Conservation (phyloP, 495 filamentous ascomycete species). For the Penicillium alfredii region DNA sequence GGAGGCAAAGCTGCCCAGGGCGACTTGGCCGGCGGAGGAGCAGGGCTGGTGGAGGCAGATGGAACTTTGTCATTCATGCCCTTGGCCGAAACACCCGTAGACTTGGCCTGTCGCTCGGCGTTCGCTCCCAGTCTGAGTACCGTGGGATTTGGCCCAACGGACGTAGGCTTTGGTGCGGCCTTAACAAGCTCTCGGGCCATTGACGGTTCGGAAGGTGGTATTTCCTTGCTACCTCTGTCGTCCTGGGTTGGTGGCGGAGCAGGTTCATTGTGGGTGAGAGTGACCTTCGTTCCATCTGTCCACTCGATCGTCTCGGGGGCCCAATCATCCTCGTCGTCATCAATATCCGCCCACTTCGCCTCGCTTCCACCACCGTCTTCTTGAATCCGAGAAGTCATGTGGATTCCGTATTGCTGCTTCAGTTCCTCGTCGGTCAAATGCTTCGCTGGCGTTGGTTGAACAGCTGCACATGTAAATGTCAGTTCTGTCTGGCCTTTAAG, state of each 20-base stretch:
- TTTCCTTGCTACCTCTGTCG: slow-evolving; percentile 22
- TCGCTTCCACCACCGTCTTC: slow-evolving; percentile 72
- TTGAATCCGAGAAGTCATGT: slow-evolving; percentile 85
- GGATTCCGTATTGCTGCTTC: slow-evolving; percentile 91
- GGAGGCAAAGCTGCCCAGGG: slow-evolving; percentile 87
- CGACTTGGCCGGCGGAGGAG: slow-evolving; percentile 72
- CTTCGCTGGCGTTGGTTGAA: slow-evolving; percentile 73
- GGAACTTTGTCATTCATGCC: slow-evolving; percentile 69
- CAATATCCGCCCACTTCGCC: slow-evolving; percentile 96
- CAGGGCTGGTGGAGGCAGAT: slow-evolving; percentile 72
- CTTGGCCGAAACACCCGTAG: slow-evolving; percentile 54
- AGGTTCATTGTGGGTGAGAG: slow-evolving; percentile 52
- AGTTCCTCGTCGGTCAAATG: slow-evolving; percentile 96
- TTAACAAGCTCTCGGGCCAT: slow-evolving; percentile 26
- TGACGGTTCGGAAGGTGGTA: slow-evolving; percentile 17
- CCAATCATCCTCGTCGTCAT: slow-evolving; percentile 98
- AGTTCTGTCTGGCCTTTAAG: no score
- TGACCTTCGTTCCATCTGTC: slow-evolving; percentile 94
- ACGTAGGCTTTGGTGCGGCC: slow-evolving; percentile 40
- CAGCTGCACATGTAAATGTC: slow-evolving; percentile 47
- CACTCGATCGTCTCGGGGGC: slow-evolving; percentile 93
- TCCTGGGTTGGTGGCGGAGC: slow-evolving; percentile 20
- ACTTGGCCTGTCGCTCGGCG: slow-evolving; percentile 47
- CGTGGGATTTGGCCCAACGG: slow-evolving; percentile 48
- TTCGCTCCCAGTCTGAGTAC: slow-evolving; percentile 48